Evolutionary conservation across 306 rosid genomes (phyloP), one percentile per base, ranked within the genome.

Genomic region (Benincasa hispida): DNA sequence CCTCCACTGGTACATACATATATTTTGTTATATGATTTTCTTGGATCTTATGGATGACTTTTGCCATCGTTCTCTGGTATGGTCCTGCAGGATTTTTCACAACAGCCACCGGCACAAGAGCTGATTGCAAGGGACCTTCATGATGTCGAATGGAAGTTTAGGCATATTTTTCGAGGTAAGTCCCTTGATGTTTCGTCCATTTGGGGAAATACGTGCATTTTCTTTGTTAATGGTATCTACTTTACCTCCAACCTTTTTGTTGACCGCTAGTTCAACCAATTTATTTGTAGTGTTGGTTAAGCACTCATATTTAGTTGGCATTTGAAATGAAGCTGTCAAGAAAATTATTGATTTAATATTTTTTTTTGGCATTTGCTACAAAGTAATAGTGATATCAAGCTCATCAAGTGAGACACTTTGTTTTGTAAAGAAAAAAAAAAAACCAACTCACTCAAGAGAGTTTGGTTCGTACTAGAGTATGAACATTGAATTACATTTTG

Each of bases 41-140:
- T 42, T 82, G 75, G 75, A 37, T 78, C 8, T 77, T 39, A 48
- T 77, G 47, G 30, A 21, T 50, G 47, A 39, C 75, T 4, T 74
- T 21, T 76, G 34, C 47, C 77, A 75, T 75, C 79, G 30, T 62
- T 27, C 79, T 78, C 34, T 80, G 28, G 77, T 84, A 74, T 81
- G 82, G 53, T 17, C 56, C 18, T 79, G 67, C 85, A 91, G 97
- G 97, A 91, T 85, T 91, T 87, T 82, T 79, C 94, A 8, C 91
- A 32, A 78, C 97, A 89, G 82, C 97, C 97, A 34, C 97, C 97
- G 24, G 97, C 93, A 6, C 97, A 91, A 83, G 93, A 91, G 83
- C 88, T 91, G 30, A 87, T 91, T 80, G 97, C 94, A 18, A 84
- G 89, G 88, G 97, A 91, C 81, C 93, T 91, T 87, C 97, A 91